Base-by-base conservation (phyloP, 768 basidiomycete species). In the Pisolithus albus region DNA sequence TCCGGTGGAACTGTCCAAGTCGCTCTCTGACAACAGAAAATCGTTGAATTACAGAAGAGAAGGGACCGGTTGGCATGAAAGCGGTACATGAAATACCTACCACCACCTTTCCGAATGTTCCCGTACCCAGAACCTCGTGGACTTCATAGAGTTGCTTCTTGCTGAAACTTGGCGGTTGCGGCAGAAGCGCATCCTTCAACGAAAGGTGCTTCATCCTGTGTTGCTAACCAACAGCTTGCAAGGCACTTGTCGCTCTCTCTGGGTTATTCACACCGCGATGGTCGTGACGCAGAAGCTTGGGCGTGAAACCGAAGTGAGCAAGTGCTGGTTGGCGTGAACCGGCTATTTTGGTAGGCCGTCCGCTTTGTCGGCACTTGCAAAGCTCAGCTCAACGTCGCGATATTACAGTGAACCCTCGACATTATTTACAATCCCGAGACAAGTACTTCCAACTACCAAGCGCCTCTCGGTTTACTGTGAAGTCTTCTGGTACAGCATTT, bases 101-200 rank as follows among this genome's bases (percentile, higher is more conserved):
- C 66, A 92, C 76, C 45, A 97, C 95, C 64, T 91, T 90, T 23
- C 93, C 93, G 69, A 95, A 96, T 0, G 91, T 84, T 3, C 93
- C 93, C 13, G 77, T 76, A 5, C 93, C 93, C 4, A 94, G 73
- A 4, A 82, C 74, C 26, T 84, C 77, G 52, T 86, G 81, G 1
- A 87, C 70, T 53, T 84, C 84, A 59, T 92, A 91, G 21, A 74
- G 63, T 67, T 86, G 89, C 76, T 95, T 96, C 78, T 93, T 93
- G 56, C 65, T 69, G 64, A 89, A 94, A 51, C 88, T 91, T 0
- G 88, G 76, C 0, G 93, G 93, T 61, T 95, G 92, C 0, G 84
- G 82, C 4, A 93, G 75, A 19, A 95, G 66, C 9, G 78, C 75
- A 52, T 85, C 82, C 53, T 80, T 76, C 44, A 71, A 47, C 9